Base-by-base conservation (phyloP, 768 basidiomycete genomes). In the Tylopilus intermedius region DNA sequence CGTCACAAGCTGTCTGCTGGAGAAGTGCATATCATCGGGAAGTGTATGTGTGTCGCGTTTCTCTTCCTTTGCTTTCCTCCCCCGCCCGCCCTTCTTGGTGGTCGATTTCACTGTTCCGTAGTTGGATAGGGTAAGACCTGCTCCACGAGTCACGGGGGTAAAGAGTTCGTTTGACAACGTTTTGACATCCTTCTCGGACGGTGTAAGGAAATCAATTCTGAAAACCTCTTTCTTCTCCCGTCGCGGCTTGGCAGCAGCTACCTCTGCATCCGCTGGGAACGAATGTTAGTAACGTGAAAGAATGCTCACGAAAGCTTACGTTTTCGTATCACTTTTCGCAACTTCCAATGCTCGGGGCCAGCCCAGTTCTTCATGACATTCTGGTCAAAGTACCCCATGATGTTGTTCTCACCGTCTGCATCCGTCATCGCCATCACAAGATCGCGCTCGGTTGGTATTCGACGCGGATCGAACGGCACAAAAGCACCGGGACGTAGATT, bases 21-120 rank as follows among this genome's bases (percentile, higher is more conserved):
- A 88, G 69, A 99, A 99, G 68, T 97, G 94, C 88, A 95, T 94
- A 66, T 99, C 96, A 61, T 97, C 94, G 1, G 96, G 96, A 41
- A 98, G 74, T 8, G 82, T 79, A 59, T 90, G 86, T 46, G 87
- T 82, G 54, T 86, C 82, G 24, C 81, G 79, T 65, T 84, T 89
- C 63, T 84, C 84, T 50, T 76, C 73, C 42, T 70, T 74, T 26
- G 63, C 65, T 57, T 73, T 82, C 68, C 72, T 83, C 56, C 75
- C 75, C 27, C 74, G 72, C 56, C 68, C 70, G 39, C 73, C 68
- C 68, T 59, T 70, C 65, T 63, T 69, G 22, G 53, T 9, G 43
- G 43, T 50, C 14, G 59, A 35, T 51, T 61, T 68, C 15, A 53
- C 35, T 1, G 71, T 67, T 13, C 76, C 64, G 3, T 79, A 79